Base-by-base conservation (phyloP, 2,329 filamentous ascomycete genomes). In the Calonectria pteridis region DNA sequence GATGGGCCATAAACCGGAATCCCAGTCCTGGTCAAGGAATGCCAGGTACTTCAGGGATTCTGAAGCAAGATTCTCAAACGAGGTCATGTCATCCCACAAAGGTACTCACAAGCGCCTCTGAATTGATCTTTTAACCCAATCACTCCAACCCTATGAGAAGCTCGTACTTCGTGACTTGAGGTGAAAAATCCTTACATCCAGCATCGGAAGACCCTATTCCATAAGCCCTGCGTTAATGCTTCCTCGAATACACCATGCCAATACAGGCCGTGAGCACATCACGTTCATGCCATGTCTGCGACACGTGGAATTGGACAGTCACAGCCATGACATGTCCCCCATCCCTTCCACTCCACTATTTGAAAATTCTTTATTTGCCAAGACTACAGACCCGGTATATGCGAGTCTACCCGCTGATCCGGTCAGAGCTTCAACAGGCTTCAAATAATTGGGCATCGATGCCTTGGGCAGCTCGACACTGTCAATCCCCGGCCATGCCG, bases 281-380 rank as follows among this genome's bases (percentile, higher is more conserved):
- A 33, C 49, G 14, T n/a, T 67, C 65, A 72, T 74, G 72, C 43
- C 66, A 72, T 66, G 10, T 40, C 26, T 11, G 33, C 67, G 43
- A 59, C 51, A 46, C 66, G 72, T 55, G 35, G 29, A 65, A 37
- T 31, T n/a, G 31, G 23, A 46, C 71, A 58, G 55, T 50, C 33
- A 49, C n/a, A 31, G 55, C 20, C 29, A 75, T 66, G 63, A 59
- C 63, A 67, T 46, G 40, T 73, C 46, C 29, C 31, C 53, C 64
- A 43, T 77, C 49, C 50, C 49, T 31, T 51, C 51, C 63, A 63
- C 74, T 73, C 71, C 77, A 76, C 72, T 72, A 20, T 67, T 69
- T 11, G 20, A 31, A 35, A 73, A 43, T 40, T n/a, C 66, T 66
- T 40, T 63, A 67, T 67, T 67, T 72, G 63, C 69, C 63, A 72